Percentiles rank a stretch among this genome's conserved stretches.
phyloP scores from a whole-genome alignment of 352 stramenopile genomes.

The Labyrinthula sp. region DNA sequence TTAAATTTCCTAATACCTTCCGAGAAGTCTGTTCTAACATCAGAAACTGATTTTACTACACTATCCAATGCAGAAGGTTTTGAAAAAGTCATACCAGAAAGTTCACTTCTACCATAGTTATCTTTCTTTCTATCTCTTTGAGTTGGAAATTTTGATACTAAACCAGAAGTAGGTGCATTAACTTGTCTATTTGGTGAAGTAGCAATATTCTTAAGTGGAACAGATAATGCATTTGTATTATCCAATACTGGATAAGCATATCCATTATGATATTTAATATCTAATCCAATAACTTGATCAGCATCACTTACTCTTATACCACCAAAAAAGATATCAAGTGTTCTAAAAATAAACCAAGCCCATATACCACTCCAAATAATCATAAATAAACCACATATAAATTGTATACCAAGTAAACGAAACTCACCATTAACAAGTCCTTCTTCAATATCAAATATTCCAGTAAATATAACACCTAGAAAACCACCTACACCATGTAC shows the following conservation, averaged over 20 bases:
- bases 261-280: constrained; percentile 27
- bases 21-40: too few species aligned
- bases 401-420: constrained; percentile 1
- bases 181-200: too few species aligned
- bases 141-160: too few species aligned
- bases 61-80: too few species aligned
- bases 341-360: constrained; percentile 4
- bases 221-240: too few species aligned
- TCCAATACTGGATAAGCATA: constrained; percentile 28
- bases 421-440: constrained; percentile 5
- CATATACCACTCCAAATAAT: neutral
- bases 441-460: constrained; percentile 29
- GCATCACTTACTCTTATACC: constrained; percentile 19
- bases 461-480: constrained; percentile 28
- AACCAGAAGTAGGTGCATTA: too few species aligned
- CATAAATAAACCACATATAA: constrained; percentile 4
- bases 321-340: constrained; percentile 12
- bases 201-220: too few species aligned
- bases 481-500: constrained; percentile 30
- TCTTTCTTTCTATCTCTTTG: too few species aligned
- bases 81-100: too few species aligned
- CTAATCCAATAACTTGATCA: constrained; percentile 23
- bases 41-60: too few species aligned
- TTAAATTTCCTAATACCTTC: too few species aligned
- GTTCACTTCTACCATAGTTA: too few species aligned